A percentile compares a stretch with the other conserved stretches of the same genome.
These are phyloP conservation scores for Backusella macrospora DNA, from an alignment of 192 early-diverging fungal genomes.

Conservation along the genomic window DNA sequence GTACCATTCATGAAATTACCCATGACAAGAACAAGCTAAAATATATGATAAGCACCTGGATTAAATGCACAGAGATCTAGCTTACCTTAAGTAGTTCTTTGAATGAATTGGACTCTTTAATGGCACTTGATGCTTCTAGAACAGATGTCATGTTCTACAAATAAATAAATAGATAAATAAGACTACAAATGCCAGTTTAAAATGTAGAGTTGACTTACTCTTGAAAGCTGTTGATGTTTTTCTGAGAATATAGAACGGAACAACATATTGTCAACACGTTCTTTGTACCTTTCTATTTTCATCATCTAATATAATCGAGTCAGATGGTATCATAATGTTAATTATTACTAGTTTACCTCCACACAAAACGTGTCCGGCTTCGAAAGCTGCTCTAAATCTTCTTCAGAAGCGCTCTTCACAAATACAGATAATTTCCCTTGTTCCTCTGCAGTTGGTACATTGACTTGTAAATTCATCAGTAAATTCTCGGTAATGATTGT, in stretches of 20 bases:
- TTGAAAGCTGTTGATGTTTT: constrained; percentile 61
- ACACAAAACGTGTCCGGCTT: constrained; percentile 73
- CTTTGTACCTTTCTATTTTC: constrained; percentile 77
- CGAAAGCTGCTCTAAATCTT: constrained; percentile 62
- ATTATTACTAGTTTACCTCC: constrained; percentile 42
- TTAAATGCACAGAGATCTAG: background rate
- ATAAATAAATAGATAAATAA: background rate
- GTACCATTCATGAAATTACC: constrained; percentile 87
- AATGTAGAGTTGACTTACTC: constrained; percentile 41
- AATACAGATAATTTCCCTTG: constrained; percentile 75
- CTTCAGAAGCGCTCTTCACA: constrained; percentile 62
- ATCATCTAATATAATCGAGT: constrained; percentile 46
- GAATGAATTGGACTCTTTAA: constrained; percentile 71
- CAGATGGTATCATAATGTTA: background rate
- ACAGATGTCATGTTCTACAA: constrained; percentile 61
- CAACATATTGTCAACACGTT: constrained; percentile 68
- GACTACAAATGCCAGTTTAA: background rate
- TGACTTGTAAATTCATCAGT: constrained; percentile 67
- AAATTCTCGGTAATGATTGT: constrained; percentile 62
- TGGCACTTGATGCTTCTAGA: constrained; percentile 60
- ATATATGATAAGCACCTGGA: background rate
- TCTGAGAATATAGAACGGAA: constrained; percentile 72
- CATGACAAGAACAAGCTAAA: constrained; percentile 69
- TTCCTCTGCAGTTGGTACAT: constrained; percentile 76
- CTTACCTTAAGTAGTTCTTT: constrained; percentile 69